Percentiles rank a stretch among this genome's conserved stretches.
These are phyloP conservation scores for Fusarium sp. DNA, from an alignment of 2,329 filamentous ascomycete genomes.

Conservation along the genomic window DNA sequence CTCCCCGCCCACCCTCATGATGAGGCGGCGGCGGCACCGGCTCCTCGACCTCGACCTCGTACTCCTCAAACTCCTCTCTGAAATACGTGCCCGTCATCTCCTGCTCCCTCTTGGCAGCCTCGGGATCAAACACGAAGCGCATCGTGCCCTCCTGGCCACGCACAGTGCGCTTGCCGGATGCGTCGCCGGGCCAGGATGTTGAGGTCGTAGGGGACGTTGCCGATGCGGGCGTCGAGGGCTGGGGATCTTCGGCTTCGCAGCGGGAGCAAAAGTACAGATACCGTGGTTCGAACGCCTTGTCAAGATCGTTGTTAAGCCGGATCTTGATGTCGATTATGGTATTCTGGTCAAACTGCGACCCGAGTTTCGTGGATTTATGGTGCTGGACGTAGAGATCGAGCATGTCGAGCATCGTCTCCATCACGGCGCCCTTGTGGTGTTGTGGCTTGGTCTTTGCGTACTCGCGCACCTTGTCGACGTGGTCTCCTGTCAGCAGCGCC, in stretches of 20 bases:
- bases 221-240: constrained; percentile 46
- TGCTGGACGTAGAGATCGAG: constrained; percentile 93
- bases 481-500: constrained; percentile 65
- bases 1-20: constrained; percentile 41
- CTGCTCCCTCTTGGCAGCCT: constrained; percentile 76
- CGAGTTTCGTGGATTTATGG: constrained; percentile 76
- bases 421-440: constrained; percentile 58
- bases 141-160: constrained; percentile 75
- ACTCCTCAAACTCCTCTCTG: constrained; percentile 78
- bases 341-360: constrained; percentile 75
- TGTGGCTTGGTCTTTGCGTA: constrained; percentile 60
- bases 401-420: constrained; percentile 88
- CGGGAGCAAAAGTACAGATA: constrained; percentile 68
- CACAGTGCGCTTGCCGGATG: constrained; percentile 46
- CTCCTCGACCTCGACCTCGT: constrained; percentile 80
- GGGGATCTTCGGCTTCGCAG: constrained; percentile 55
- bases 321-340: constrained; percentile 89
- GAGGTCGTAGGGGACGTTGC: constrained; percentile 53
- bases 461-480: constrained; percentile 59
- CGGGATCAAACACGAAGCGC: constrained; percentile 87
- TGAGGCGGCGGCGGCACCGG: constrained; percentile 50
- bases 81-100: constrained; percentile 73
- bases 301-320: constrained; percentile 81
- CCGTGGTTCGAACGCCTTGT: constrained; percentile 67
- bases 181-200: constrained; percentile 50